Evolutionary conservation across 2,329 filamentous ascomycete genomes (phyloP).

Genomic region (Botrytis hyacinthi): DNA sequence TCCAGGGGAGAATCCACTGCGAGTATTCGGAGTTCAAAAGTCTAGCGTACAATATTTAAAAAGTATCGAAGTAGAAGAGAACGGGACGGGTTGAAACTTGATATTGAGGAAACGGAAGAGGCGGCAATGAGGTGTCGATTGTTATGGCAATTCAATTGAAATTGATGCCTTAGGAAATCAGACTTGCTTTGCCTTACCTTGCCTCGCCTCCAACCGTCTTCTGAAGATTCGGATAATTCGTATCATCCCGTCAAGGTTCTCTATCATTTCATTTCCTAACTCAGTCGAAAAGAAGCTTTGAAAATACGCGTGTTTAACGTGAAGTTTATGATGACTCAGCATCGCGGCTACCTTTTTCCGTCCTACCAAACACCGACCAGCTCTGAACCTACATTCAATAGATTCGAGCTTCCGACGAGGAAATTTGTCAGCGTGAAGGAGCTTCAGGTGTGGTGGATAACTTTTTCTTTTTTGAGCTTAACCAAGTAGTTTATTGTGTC

Average conservation of each 20-base stretch:
- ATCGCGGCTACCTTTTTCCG: background rate
- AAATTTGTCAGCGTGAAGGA: background rate
- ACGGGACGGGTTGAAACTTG: background rate
- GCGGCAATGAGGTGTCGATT: constrained; percentile 2
- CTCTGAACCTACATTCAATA: background rate
- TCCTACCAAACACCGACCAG: background rate
- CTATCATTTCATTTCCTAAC: background rate
- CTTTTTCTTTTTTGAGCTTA: background rate
- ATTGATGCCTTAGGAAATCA: background rate
- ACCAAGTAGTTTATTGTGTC: background rate
- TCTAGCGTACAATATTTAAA: background rate
- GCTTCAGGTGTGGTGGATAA: background rate
- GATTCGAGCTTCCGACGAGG: background rate
- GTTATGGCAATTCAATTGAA: background rate
- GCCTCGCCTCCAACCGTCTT: background rate
- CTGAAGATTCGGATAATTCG: background rate
- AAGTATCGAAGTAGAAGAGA: background rate
- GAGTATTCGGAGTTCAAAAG: no score
- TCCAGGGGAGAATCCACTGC: background rate
- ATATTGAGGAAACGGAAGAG: background rate
- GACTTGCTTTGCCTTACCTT: background rate
- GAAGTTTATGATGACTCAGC: constrained; percentile 12
- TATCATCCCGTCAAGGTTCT: background rate
- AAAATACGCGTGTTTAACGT: background rate
- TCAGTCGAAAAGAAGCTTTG: background rate